phyloP scores from a whole-genome alignment of 1,284 basidiomycete species.

The Microbotryum lychnidis-dioicae region DNA sequence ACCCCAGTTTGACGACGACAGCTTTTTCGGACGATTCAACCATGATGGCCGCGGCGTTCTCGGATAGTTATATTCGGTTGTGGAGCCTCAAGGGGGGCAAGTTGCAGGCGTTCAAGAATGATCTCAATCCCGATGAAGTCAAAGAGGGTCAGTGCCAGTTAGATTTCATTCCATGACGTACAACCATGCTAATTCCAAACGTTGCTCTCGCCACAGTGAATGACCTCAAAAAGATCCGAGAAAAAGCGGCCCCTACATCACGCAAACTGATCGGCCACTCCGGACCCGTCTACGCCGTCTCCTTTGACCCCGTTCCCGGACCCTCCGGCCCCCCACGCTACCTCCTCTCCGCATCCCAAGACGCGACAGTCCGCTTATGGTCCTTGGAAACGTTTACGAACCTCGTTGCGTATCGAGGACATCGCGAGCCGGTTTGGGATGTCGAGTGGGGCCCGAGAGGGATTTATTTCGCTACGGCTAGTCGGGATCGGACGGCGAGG shows the following conservation, averaged over 20 bases:
- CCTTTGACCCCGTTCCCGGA: conserved; percentile 85
- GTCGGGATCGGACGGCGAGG: conserved; percentile 85
- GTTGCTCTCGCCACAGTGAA: conserved; percentile 7
- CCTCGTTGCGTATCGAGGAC: conserved; percentile 87
- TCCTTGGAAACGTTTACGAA: conserved; percentile 91
- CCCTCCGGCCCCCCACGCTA: conserved; percentile 76
- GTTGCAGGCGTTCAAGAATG: conserved; percentile 64
- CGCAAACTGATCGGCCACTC: conserved; percentile 94
- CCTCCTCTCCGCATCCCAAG: conserved; percentile 86
- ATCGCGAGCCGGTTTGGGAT: conserved; percentile 97
- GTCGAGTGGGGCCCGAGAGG: conserved; percentile 97
- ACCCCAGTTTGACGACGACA: conserved; percentile 65
- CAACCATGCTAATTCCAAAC: neutral
- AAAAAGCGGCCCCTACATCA: conserved; percentile 67
- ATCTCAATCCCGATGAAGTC: conserved; percentile 59
- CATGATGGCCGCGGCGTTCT: conserved; percentile 91
- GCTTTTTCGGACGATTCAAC: conserved; percentile 86
- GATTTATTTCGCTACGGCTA: conserved; percentile 95
- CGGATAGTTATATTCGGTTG: conserved; percentile 88
- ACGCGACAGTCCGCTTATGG: conserved; percentile 87
- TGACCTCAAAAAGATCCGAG: conserved; percentile 57
- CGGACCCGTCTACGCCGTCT: conserved; percentile 87
- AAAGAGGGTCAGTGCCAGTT: conserved; percentile 54
- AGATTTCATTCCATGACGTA: neutral
- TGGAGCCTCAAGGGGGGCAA: conserved; percentile 95